These are phyloP conservation scores for Spirogloea muscicola DNA, from an alignment of 139 green algal genomes.

Conservation along the genomic window DNA sequence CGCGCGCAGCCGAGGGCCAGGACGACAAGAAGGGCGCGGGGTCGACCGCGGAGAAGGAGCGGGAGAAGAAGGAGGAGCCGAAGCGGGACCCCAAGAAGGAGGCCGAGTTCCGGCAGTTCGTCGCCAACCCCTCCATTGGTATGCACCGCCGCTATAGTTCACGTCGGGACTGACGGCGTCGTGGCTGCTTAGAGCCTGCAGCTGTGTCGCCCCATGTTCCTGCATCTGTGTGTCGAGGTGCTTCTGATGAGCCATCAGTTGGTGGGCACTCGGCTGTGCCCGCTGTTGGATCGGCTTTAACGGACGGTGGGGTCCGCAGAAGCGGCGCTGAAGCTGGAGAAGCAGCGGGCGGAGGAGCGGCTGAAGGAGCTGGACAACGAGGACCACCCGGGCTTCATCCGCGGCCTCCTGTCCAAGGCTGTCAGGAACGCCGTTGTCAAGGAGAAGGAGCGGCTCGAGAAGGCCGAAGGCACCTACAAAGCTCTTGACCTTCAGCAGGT, in stretches of 20 bases:
- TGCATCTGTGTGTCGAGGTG: too few species aligned
- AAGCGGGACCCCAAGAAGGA: too few species aligned
- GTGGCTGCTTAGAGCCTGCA: too few species aligned
- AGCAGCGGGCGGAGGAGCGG: slow-evolving; percentile 12
- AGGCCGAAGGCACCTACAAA: slow-evolving; percentile 4
- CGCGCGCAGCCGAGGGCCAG: too few species aligned
- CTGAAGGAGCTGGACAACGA: slow-evolving; percentile 9
- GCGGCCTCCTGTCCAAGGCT: slow-evolving; percentile 9
- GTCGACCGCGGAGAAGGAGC: neutral
- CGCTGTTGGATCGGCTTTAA: too few species aligned
- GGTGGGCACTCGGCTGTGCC: too few species aligned
- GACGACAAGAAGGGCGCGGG: too few species aligned
- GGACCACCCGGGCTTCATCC: slow-evolving; percentile 10
- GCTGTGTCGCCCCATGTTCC: too few species aligned
- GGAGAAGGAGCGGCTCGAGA: slow-evolving; percentile 14
- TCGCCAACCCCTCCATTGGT: slow-evolving; percentile 14
- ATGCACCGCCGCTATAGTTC: too few species aligned
- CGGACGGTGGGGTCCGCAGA: too few species aligned
- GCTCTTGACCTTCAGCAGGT: slow-evolving; percentile 8
- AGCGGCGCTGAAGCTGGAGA: slow-evolving; percentile 6
- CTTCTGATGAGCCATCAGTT: too few species aligned
- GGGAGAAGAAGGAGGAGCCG: slow-evolving; percentile 2
- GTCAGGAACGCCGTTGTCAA: slow-evolving; percentile 9
- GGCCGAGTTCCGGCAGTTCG: slow-evolving; percentile 4
- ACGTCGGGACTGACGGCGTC: too few species aligned